These are phyloP conservation scores for Ceratocystis cacaofunesta DNA, from an alignment of 2,329 filamentous ascomycete genomes.

Conservation along the genomic window DNA sequence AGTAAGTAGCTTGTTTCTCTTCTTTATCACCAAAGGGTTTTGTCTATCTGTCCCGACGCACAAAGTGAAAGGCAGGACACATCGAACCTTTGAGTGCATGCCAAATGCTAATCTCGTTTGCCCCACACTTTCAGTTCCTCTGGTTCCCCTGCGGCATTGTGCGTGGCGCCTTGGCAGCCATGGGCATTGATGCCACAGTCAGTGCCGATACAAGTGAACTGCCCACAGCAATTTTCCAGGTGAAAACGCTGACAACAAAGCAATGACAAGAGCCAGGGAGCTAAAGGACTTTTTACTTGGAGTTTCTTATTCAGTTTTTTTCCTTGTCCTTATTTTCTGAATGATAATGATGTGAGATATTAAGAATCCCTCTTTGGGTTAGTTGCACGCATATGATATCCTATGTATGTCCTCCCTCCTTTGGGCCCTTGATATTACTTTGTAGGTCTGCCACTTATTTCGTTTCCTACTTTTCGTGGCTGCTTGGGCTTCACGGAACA, in stretches of 20 bases:
- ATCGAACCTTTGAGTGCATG: too few relatives aligned
- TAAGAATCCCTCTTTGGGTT: too few relatives aligned
- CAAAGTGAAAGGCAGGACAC: background rate
- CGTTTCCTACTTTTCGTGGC: background rate
- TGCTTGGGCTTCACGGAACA: too few relatives aligned
- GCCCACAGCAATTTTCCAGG: conserved; percentile 84
- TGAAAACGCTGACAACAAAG: conserved; percentile 61
- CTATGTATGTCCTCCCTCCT: too few relatives aligned
- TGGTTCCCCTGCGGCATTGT: conserved; percentile 94
- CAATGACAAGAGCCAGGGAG: conserved; percentile 27
- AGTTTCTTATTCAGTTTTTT: too few relatives aligned
- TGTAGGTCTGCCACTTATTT: background rate
- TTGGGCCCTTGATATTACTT: too few relatives aligned
- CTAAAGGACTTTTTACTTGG: background rate
- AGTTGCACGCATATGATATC: too few relatives aligned
- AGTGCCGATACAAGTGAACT: conserved; percentile 81
- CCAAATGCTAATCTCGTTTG: conserved; percentile 6
- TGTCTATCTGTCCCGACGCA: background rate
- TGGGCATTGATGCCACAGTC: conserved; percentile 83
- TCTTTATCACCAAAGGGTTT: background rate
- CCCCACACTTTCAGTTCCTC: conserved; percentile 47
- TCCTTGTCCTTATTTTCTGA: too few relatives aligned
- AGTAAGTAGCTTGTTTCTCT: conserved; percentile 36
- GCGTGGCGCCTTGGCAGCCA: conserved; percentile 74
- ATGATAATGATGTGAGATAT: too few relatives aligned